These are phyloP conservation scores for Fusarium lyarnte DNA, from an alignment of 2,329 filamentous ascomycete species.

Conservation along the genomic window DNA sequence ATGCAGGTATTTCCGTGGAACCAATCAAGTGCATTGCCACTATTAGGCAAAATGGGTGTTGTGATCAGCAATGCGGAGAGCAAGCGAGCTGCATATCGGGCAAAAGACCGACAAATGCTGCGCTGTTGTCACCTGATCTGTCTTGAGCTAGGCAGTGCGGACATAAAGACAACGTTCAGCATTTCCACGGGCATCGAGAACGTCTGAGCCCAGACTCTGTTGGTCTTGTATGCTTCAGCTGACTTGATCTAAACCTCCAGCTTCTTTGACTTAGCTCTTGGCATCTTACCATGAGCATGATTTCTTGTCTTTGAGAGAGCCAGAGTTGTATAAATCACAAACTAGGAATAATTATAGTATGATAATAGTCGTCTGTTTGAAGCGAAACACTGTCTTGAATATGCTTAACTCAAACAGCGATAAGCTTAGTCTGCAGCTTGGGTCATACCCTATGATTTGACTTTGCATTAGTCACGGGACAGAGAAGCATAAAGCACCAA, in stretches of 20 bases:
- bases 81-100: neutral
- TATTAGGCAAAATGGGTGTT: neutral
- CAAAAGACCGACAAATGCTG: neutral
- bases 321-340: neutral
- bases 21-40: neutral
- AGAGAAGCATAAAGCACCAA: neutral
- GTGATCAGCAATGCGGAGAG: neutral
- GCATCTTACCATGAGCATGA: neutral
- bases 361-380: fast-evolving
- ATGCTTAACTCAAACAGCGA: neutral
- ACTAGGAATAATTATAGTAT: neutral
- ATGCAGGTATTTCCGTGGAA: neutral
- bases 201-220: no score
- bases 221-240: no score
- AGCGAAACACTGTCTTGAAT: neutral
- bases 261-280: neutral
- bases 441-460: neutral
- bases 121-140: neutral
- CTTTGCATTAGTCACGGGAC: neutral
- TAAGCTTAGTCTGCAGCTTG: neutral
- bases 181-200: no score
- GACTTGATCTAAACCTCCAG: no score
- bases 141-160: neutral
- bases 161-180: no score
- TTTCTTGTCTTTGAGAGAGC: neutral